Base-by-base conservation (phyloP, 1,139 yeast genomes). In the Torulaspora pretoriensis region DNA sequence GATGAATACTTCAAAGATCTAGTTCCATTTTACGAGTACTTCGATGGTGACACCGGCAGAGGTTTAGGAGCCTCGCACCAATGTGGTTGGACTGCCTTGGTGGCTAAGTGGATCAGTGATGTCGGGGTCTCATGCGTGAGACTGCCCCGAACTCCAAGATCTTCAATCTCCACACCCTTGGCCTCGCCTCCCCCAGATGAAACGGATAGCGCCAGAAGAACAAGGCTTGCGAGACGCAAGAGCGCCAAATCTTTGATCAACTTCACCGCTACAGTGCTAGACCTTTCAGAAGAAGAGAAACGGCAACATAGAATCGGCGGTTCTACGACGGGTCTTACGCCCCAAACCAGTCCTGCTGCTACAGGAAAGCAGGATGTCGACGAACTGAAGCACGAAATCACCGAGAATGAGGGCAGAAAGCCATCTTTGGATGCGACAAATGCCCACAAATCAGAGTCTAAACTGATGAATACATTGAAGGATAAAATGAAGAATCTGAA, bases 31-130 rank as follows among this genome's bases (percentile, higher is more conserved):
- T 87, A 78, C 63, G 97, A 90, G 68, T 90, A 85, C 63, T 90
- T 90, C 64, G 95, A 90, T 61, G 97, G 96, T 56, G 97, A 90
- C 60, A 84, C 95, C 2, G 97, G 97, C 38, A 77, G 96, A 57
- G 97, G 97, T 5, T 71, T 90, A 49, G 97, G 97, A 31, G 92
- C 97, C 1, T 83, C 92, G 38, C 97, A 92, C 70, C 97, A 90
- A 69, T 83, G 90, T 71, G 97, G 97, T 12, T 90, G 97, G 97
- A 90, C 97, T 1, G 90, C 96, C 0, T 75, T 90, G 39, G 94
- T 89, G 45, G 96, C 96, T 39, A 86, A 92, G 67, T 80, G 94
- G 79, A 88, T 90, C 60, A 95, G 87, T 62, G 97, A 90, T 65
- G 86, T 86, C 41, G 97, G 96, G 46, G 75, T 81, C 38, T 77